A percentile compares a stretch with the other conserved stretches of the same genome.
Conservation (phyloP, 441 rosid genomes). For the Manihot esculenta region DNA sequence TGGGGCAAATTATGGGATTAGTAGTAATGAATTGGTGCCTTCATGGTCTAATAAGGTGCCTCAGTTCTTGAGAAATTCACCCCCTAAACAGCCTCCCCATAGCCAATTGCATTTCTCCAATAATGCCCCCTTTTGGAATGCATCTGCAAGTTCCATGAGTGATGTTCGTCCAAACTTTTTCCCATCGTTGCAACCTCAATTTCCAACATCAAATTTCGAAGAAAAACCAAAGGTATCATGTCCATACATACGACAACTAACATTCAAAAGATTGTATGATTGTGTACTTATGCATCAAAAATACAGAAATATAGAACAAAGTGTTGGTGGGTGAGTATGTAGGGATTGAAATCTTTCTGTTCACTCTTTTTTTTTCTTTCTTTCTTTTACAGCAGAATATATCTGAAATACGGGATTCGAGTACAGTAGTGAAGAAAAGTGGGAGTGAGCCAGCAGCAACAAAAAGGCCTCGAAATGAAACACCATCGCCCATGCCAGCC, state of each 20-base stretch:
- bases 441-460: conserved; percentile 60
- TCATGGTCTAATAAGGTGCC: conserved; percentile 53
- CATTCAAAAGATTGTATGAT: no score
- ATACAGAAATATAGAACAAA: no score
- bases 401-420: conserved; percentile 52
- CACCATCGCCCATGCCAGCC: conserved; percentile 76
- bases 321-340: not conserved
- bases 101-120: conserved; percentile 81
- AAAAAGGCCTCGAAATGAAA: conserved; percentile 77
- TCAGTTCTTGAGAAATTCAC: conserved; percentile 64
- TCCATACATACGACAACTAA: no score
- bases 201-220: conserved; percentile 53
- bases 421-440: conserved; percentile 57
- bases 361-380: conserved; percentile 6
- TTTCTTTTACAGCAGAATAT: conserved; percentile 34
- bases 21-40: conserved; percentile 39
- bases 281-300: no score
- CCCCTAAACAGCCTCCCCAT: conserved; percentile 57
- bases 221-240: conserved; percentile 65
- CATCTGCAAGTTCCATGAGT: conserved; percentile 52
- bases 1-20: conserved; percentile 41
- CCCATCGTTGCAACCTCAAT: conserved; percentile 56
- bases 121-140: conserved; percentile 91
- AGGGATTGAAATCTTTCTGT: conserved; percentile 3
- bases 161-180: conserved; percentile 60